Percentiles rank a stretch among this genome's conserved stretches.
Evolutionary conservation across 768 basidiomycete species (phyloP).

Genomic region (Dentipellis fragilis): DNA sequence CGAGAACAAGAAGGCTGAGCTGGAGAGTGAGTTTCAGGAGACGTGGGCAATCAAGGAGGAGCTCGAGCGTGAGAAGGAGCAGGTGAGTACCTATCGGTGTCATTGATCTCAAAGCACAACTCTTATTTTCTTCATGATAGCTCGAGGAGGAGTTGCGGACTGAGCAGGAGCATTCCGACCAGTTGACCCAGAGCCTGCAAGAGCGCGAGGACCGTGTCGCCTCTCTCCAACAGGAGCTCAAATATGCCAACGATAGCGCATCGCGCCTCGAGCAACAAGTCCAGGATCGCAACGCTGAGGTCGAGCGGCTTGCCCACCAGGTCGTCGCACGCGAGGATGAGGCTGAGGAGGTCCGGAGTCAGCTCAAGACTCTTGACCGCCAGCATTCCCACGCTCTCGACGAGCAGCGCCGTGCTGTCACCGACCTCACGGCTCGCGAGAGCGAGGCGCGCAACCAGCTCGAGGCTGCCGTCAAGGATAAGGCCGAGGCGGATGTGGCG

Average conservation of each 20-base stretch:
- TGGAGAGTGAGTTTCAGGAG: conserved; percentile 48
- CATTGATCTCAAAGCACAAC: neutral
- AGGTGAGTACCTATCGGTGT: conserved; percentile 1
- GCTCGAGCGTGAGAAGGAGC: conserved; percentile 28
- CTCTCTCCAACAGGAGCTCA: conserved; percentile 44
- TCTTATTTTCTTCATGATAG: conserved; percentile 21
- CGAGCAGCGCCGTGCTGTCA: conserved; percentile 36
- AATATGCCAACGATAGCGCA: conserved; percentile 42
- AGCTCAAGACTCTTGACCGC: conserved; percentile 42
- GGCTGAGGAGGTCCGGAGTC: conserved; percentile 41
- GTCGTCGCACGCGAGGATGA: conserved; percentile 41
- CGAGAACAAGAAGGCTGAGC: conserved; percentile 44
- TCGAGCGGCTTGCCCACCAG: conserved; percentile 36
- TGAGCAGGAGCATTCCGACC: conserved; percentile 41
- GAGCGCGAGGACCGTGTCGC: conserved; percentile 44
- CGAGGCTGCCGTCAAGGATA: conserved; percentile 40
- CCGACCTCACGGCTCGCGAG: conserved; percentile 37
- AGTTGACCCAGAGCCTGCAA: conserved; percentile 36
- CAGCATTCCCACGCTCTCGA: conserved; percentile 42
- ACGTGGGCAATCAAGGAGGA: conserved; percentile 40
- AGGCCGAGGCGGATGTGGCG: conserved; percentile 47
- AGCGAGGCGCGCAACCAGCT: conserved; percentile 35
- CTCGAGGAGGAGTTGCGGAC: conserved; percentile 43
- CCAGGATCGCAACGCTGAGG: conserved; percentile 46
- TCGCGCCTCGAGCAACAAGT: conserved; percentile 47